Conservation (phyloP, 768 basidiomycete genomes). For the Neoboletus magnificus region DNA sequence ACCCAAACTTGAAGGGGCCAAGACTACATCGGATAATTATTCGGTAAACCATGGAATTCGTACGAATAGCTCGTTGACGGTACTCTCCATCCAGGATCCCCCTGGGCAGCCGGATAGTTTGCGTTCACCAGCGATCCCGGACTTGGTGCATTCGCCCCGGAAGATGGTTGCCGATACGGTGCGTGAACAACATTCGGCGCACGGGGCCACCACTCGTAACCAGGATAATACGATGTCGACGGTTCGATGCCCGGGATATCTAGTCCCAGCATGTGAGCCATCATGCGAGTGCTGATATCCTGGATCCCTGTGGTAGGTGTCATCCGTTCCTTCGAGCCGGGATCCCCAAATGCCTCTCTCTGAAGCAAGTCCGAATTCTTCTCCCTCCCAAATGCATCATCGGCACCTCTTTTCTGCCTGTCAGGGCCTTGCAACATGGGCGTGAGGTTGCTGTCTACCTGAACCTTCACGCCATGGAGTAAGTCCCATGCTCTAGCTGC, state of each 20-base stretch:
- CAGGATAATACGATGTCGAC: conserved; percentile 51
- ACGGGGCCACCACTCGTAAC: conserved; percentile 68
- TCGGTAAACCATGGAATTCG: conserved; percentile 17
- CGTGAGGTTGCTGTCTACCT: conserved; percentile 39
- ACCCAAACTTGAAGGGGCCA: background rate
- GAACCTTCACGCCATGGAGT: conserved; percentile 62
- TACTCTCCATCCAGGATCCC: conserved; percentile 21
- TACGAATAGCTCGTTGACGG: conserved; percentile 17
- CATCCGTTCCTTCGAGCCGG: conserved; percentile 23
- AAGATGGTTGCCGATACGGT: conserved; percentile 14
- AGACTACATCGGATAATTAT: conserved; percentile 22
- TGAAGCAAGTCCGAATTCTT: conserved; percentile 45
- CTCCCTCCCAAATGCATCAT: conserved; percentile 61
- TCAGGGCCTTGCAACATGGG: conserved; percentile 39
- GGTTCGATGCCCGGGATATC: conserved; percentile 56
- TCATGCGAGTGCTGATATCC: conserved; percentile 59
- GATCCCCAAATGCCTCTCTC: conserved; percentile 37
- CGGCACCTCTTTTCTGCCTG: conserved; percentile 55
- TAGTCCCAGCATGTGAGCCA: conserved; percentile 70
- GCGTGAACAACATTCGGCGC: conserved; percentile 12
- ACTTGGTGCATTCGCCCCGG: background rate
- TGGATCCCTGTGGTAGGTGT: conserved; percentile 45
- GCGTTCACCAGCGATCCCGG: conserved; percentile 10
- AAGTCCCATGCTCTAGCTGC: conserved; percentile 64
- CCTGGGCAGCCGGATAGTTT: conserved; percentile 17